These are phyloP conservation scores for Coccomyxa subellipsoidea DNA, from an alignment of 163 green algal species.

Conservation along the genomic window DNA sequence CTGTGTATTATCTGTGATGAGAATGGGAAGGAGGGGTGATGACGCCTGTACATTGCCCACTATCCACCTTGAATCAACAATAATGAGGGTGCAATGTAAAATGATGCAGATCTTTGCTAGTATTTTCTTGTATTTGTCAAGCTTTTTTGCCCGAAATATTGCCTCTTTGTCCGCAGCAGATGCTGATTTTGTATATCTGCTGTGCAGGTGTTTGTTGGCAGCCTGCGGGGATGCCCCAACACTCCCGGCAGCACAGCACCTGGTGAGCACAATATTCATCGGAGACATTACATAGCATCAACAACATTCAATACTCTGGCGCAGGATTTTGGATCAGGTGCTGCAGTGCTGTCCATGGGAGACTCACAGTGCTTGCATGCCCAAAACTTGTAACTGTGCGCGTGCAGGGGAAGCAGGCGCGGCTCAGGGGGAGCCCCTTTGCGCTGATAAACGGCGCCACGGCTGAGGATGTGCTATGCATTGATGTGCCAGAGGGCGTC, in stretches of 20 bases:
- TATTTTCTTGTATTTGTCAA: background rate
- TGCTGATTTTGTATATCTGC: background rate
- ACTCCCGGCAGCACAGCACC: background rate
- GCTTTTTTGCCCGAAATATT: background rate
- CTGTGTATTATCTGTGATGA: background rate
- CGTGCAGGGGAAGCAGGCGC: conserved; percentile 55
- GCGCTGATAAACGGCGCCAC: conserved; percentile 70
- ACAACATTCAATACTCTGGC: no score
- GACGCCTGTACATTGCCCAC: no score
- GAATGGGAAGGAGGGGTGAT: background rate
- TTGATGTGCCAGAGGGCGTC: conserved; percentile 52
- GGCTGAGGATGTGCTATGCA: conserved; percentile 57
- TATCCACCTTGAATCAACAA: no score
- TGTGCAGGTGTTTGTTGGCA: background rate
- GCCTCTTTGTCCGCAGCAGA: background rate
- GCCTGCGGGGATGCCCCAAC: background rate
- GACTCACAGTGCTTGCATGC: no score
- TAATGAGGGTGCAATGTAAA: no score
- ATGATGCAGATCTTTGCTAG: no score
- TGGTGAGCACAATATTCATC: background rate
- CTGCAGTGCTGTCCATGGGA: no score
- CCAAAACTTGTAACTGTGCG: background rate
- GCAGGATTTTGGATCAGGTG: no score
- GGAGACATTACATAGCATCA: no score
- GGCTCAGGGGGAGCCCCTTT: conserved; percentile 67